Evolutionary conservation across 768 basidiomycete genomes (phyloP).

Genomic region (Auriscalpium orientale): DNA sequence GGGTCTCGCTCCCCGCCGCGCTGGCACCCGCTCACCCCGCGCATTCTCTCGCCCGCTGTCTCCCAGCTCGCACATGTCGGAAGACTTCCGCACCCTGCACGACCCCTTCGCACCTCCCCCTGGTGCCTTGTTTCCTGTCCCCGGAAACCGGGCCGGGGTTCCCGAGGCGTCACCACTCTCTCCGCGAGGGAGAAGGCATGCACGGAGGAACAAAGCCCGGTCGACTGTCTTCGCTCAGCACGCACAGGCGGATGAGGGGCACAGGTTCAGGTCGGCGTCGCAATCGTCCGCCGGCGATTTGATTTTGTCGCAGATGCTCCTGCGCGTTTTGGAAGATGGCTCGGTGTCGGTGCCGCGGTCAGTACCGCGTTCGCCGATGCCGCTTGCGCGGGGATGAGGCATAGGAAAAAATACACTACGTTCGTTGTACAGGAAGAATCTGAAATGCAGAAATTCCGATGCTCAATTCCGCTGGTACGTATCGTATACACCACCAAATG

Average conservation of each 20-base stretch:
- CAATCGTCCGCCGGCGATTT: background rate
- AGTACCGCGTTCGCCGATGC: background rate
- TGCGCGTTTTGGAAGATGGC: background rate
- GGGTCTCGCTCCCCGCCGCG: no score
- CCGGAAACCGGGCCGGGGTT: background rate
- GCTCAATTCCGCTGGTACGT: no score
- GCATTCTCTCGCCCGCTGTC: background rate
- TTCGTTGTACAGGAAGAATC: no score
- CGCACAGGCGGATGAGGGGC: background rate
- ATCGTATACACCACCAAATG: no score
- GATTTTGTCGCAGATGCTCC: background rate
- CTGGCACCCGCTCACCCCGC: background rate
- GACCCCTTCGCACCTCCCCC: background rate
- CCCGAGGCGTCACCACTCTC: background rate
- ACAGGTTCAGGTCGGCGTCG: background rate
- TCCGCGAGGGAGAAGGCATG: background rate
- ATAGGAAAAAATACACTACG: no score
- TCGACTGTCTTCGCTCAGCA: background rate
- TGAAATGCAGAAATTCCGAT: no score
- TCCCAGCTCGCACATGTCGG: background rate
- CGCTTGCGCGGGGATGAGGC: no score
- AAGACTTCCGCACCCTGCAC: background rate
- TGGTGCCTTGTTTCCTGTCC: background rate
- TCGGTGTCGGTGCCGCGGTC: background rate
- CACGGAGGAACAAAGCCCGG: background rate